Evolutionary conservation across 2,329 filamentous ascomycete species (phyloP).

Genomic region (Ophiostoma ulmi): DNA sequence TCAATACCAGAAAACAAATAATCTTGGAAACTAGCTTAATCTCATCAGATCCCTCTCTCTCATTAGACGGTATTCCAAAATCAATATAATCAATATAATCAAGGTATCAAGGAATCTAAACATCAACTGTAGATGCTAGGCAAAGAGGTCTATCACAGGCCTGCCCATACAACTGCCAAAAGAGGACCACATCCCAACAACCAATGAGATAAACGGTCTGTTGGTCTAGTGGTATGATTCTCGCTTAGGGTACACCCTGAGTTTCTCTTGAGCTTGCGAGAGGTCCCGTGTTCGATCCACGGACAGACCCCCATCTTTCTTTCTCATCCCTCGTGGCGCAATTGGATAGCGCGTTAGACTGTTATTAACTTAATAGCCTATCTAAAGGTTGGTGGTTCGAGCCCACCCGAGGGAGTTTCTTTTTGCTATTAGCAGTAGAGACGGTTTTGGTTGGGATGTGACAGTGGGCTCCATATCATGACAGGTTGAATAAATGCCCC

Average conservation of each 20-base stretch:
- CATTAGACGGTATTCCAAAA: background rate
- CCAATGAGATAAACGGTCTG: conserved; percentile 19
- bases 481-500: no score
- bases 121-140: background rate
- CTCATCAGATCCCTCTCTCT: background rate
- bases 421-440: background rate
- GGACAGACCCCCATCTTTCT: conserved; percentile 16
- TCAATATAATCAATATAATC: no score
- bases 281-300: conserved; percentile 17
- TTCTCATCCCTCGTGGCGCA: conserved; percentile 16
- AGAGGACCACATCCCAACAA: background rate
- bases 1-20: background rate
- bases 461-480: no score
- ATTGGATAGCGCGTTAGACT: conserved; percentile 17
- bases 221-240: conserved; percentile 60
- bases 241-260: conserved; percentile 50
- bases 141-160: background rate
- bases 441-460: no score
- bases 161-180: background rate
- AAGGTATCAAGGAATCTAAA: background rate
- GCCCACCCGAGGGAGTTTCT: conserved; percentile 16
- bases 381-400: conserved; percentile 17
- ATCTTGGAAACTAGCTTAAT: background rate
- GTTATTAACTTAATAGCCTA: conserved; percentile 12
- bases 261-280: conserved; percentile 16